Base-by-base conservation (phyloP, 257 asterid genomes). In the Solanum paucissectum region DNA sequence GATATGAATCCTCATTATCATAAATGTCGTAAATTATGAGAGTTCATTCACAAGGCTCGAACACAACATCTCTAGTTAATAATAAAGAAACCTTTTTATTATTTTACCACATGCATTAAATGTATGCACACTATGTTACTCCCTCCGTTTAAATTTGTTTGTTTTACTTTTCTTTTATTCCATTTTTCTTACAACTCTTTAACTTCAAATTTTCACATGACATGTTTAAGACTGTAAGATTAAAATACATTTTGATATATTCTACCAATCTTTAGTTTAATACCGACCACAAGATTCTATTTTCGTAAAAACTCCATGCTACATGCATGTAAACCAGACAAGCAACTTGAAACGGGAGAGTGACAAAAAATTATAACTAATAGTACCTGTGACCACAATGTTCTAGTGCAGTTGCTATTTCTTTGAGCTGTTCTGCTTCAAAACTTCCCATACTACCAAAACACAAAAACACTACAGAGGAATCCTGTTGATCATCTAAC, bases 371-470 rank as follows among this genome's bases (percentile, higher is more conserved):
- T 4, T 36, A 25, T 8, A 79, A n/a, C 5, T 79, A 77, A 13
- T 7, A 4, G 13, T 23, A 79, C 84, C 87, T 37, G 44, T 84
- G 74, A 20, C 88, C 81, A 4, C 71, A 84, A 21, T 38, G 69
- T 68, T 89, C 90, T 12, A 89, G 55, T 5, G 84, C 91, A 21
- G 12, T 7, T 4, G 91, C 90, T 49, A 87, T 88, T 83, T 87
- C 91, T 21, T 32, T 85, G 49, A 90, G 69, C 9, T 90, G 90
- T 10, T n/a, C 60, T 18, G 46, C 87, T 4, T 77, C 75, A 42
- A 90, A 86, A 64, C 89, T 85, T 18, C 91, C 91, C 81, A 52
- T 60, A 60, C 91, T 90, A 20, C 91, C 91, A 58, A 90, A 90
- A 83, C 91, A 90, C 60, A 90, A 66, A 55, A 85, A 90, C 46